Evolutionary conservation across 352 stramenopile species (phyloP), one percentile per base, ranked within the genome.

Genomic region (Phytophthora quininea): DNA sequence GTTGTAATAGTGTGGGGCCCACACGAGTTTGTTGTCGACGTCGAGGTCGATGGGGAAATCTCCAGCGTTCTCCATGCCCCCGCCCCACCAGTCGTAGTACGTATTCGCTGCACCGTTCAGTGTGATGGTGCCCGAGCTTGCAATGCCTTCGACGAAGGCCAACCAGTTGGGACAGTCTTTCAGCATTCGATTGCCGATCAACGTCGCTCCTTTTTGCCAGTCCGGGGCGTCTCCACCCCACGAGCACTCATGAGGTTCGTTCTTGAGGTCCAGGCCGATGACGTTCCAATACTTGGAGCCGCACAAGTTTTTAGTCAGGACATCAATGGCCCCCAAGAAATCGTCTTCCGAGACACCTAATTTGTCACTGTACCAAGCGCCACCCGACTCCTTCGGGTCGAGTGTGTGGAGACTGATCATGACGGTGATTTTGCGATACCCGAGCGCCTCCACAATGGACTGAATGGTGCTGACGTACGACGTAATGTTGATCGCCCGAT

Each of bases 1-100:
- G 62, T 86, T 90, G 74, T 91, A 91, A 62, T 91, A 91, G 50
- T 91, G 83, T 12, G 83, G 83, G 3, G 80, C 76, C 65, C 81
- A 91, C 46, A 91, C 83, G 6, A 91, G 58, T 49, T 90, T 91
- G 75, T 84, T 76, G 1, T 77, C 58, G 14, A 70, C 59, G 9
- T 65, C 48, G 27, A 89, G 71, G 2, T 71, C 72, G 14, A 89
- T 67, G 10, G 81, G 81, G 37, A 71, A 65, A 3, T 48, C 54
- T 1, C 61, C 71, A 0, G 79, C 83, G 3, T 76, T 62, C 57
- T 87, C 66, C 9, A 90, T 71, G 5, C 83, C 83, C 31, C 73
- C 81, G 19, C 83, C 83, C 79, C 78, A 91, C 83, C 83, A 91
- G 54, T 91, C 83, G 59, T 77, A 91, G 65, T 86, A 89, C 1